A percentile compares a stretch with the other conserved stretches of the same genome.
Evolutionary conservation across 371 early-diverging fungal species (phyloP).

Genomic region (Haplosporangium sp.): DNA sequence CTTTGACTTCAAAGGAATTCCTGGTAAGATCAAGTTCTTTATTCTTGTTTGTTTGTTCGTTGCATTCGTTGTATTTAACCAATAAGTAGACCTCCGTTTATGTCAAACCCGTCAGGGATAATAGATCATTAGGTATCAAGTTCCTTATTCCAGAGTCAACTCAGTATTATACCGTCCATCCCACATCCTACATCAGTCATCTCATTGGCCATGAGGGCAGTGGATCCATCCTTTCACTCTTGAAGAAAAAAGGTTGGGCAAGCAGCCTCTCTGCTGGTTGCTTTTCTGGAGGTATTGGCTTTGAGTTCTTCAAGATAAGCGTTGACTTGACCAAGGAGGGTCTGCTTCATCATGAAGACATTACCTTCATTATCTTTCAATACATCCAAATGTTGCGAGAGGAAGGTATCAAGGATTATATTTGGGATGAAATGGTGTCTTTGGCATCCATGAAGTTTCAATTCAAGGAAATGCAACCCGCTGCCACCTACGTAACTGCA

Average conservation of each 20-base stretch:
- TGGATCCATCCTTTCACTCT: slow-evolving; percentile 86
- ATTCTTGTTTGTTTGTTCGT: background rate
- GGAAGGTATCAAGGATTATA: slow-evolving; percentile 78
- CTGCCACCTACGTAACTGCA: slow-evolving; percentile 64
- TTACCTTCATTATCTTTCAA: slow-evolving; percentile 83
- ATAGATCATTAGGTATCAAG: slow-evolving; percentile 76
- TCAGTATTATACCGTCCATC: slow-evolving; percentile 62
- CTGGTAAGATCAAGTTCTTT: slow-evolving; percentile 59
- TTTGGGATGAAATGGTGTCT: slow-evolving; percentile 77
- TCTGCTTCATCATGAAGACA: slow-evolving; percentile 75
- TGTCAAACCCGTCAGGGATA: slow-evolving; percentile 86
- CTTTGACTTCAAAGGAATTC: slow-evolving; percentile 76
- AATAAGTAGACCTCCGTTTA: slow-evolving; percentile 22
- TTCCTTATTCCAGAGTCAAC: slow-evolving; percentile 86
- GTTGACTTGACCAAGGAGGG: slow-evolving; percentile 88
- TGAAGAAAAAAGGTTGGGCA: slow-evolving; percentile 91
- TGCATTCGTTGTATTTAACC: background rate
- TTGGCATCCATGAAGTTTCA: slow-evolving; percentile 77
- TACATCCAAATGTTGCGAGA: slow-evolving; percentile 84
- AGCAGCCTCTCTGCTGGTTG: slow-evolving; percentile 73
- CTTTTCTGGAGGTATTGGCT: slow-evolving; percentile 69
- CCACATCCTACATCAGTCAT: slow-evolving; percentile 74
- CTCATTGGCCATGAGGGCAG: slow-evolving; percentile 85
- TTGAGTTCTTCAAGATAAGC: slow-evolving; percentile 82
- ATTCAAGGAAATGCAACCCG: slow-evolving; percentile 83